A percentile compares a stretch with the other conserved stretches of the same genome.
phyloP scores from a whole-genome alignment of 371 early-diverging fungal genomes.

The Nematocida parisii region DNA sequence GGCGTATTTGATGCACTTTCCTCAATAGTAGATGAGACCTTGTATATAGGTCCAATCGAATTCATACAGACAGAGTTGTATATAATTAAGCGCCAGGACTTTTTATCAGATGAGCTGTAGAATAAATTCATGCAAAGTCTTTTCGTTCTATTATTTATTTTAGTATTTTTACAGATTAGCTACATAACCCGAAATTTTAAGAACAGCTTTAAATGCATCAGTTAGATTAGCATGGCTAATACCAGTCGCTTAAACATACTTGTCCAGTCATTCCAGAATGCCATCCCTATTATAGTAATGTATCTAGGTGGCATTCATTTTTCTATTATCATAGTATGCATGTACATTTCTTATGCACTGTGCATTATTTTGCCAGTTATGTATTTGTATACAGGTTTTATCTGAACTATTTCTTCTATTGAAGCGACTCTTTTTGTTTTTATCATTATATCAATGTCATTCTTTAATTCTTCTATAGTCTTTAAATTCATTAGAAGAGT shows the following conservation, averaged over 20 bases:
- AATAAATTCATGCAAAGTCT: background rate
- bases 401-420: slow-evolving; percentile 33
- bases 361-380: too few species aligned
- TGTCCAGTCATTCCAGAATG: too few species aligned
- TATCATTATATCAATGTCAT: slow-evolving; percentile 31
- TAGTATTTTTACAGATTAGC: background rate
- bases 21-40: slow-evolving; percentile 37
- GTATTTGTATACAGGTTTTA: background rate
- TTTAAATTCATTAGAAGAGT: background rate
- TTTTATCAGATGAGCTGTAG: background rate
- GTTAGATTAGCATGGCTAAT: background rate
- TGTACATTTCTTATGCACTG: too few species aligned
- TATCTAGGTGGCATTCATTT: too few species aligned
- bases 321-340: too few species aligned
- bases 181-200: background rate
- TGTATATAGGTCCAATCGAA: slow-evolving; percentile 6
- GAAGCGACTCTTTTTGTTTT: slow-evolving; percentile 32
- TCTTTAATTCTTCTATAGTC: background rate
- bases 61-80: slow-evolving; percentile 9
- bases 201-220: background rate
- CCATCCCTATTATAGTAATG: too few species aligned
- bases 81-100: background rate
- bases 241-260: too few species aligned
- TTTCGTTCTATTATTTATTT: too few species aligned
- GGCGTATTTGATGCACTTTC: slow-evolving; percentile 41